phyloP scores from a whole-genome alignment of 108 stramenopile genomes.

The Cylindrotheca fusiformis region DNA sequence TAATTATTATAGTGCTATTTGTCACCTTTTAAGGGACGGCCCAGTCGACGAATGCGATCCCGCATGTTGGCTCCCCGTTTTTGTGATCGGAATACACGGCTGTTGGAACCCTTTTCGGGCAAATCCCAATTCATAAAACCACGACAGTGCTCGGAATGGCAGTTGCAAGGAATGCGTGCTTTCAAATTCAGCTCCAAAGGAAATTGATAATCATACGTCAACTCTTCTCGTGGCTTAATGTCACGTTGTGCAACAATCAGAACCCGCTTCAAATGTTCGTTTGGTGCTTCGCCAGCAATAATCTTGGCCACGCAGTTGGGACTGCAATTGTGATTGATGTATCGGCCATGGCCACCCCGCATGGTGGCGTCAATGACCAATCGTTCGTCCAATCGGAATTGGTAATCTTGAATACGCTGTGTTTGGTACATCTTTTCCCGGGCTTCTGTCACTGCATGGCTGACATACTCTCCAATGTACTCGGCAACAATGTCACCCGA shows the following conservation, averaged over 20 bases:
- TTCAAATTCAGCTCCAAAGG: constrained; percentile 73
- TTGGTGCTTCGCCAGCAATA: constrained; percentile 56
- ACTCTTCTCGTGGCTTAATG: constrained; percentile 88
- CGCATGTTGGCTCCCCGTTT: constrained; percentile 60
- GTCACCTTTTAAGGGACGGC: constrained; percentile 46
- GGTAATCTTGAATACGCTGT: constrained; percentile 88
- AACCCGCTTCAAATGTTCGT: constrained; percentile 71
- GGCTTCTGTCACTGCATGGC: constrained; percentile 75
- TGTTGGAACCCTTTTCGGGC: constrained; percentile 66
- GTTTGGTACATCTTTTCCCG: constrained; percentile 87
- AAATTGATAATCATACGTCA: constrained; percentile 98
- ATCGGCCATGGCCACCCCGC: constrained; percentile 87
- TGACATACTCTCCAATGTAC: constrained; percentile 93
- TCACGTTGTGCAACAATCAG: constrained; percentile 87
- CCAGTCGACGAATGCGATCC: constrained; percentile 54
- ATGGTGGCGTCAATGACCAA: constrained; percentile 94
- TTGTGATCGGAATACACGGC: constrained; percentile 32
- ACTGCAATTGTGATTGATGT: constrained; percentile 96
- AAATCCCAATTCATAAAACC: constrained; percentile 90
- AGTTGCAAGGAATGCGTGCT: constrained; percentile 74
- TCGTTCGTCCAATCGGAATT: constrained; percentile 88
- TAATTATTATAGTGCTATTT: constrained; percentile 3
- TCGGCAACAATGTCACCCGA: constrained; percentile 91
- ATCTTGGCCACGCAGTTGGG: constrained; percentile 93
- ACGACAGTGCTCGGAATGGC: constrained; percentile 65